phyloP scores from a whole-genome alignment of 2,329 filamentous ascomycete genomes.

The Onygena corvina region DNA sequence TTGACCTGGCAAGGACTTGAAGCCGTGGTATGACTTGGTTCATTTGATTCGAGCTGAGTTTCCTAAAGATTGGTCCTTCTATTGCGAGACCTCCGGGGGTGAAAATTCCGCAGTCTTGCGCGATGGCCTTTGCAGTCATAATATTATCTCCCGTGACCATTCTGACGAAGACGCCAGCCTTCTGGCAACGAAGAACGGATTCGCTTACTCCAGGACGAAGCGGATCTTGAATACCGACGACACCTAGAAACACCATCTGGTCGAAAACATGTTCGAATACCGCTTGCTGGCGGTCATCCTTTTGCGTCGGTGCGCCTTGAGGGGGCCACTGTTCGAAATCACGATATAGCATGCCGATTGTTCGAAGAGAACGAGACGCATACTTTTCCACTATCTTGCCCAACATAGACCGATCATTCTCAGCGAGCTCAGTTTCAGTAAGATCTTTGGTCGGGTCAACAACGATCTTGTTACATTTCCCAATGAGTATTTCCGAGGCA shows the following conservation, averaged over 20 bases:
- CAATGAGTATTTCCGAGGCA: conserved; percentile 37
- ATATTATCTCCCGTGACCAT: conserved; percentile 67
- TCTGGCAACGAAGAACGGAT: conserved; percentile 54
- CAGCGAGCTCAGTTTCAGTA: conserved; percentile 21
- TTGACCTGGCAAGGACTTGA: conserved; percentile 53
- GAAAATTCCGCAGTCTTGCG: conserved; percentile 58
- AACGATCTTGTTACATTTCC: conserved; percentile 26
- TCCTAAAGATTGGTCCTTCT: conserved; percentile 57
- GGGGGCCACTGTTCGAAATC: conserved; percentile 62
- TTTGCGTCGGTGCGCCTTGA: conserved; percentile 39
- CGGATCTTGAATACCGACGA: conserved; percentile 65
- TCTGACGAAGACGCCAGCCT: conserved; percentile 58
- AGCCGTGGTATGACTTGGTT: conserved; percentile 47
- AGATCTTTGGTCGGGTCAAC: conserved; percentile 18
- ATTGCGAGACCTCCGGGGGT: conserved; percentile 49
- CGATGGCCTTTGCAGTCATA: conserved; percentile 60
- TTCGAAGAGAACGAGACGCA: conserved; percentile 53
- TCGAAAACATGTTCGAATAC: conserved; percentile 57
- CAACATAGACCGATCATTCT: conserved; percentile 21
- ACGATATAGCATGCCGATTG: conserved; percentile 60
- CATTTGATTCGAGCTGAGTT: conserved; percentile 48
- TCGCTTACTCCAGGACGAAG: conserved; percentile 55
- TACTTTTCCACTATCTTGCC: conserved; percentile 31
- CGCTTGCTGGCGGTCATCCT: conserved; percentile 51
- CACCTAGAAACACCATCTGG: conserved; percentile 59